phyloP scores from a whole-genome alignment of 2,329 filamentous ascomycete genomes.

The Paraphoma sp. region DNA sequence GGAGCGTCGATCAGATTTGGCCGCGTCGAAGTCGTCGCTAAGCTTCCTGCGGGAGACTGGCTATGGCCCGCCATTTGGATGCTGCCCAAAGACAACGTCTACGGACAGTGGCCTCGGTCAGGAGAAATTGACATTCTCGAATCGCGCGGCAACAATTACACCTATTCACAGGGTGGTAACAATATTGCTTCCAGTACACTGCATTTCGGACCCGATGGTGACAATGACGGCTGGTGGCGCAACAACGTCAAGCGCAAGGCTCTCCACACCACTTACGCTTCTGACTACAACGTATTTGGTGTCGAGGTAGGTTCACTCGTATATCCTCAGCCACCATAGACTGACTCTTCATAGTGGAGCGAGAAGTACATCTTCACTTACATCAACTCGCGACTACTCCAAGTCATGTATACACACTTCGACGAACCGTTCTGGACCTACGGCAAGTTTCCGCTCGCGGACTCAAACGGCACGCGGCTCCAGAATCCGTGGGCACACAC shows the following conservation, averaged over 20 bases:
- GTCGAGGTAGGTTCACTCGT: slow-evolving; percentile 60
- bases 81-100: slow-evolving; percentile 75
- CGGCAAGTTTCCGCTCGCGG: slow-evolving; percentile 70
- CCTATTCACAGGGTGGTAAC: slow-evolving; percentile 78
- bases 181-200: slow-evolving; percentile 80
- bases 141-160: slow-evolving; percentile 81
- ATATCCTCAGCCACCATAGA: not conserved
- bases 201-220: slow-evolving; percentile 78
- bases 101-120: slow-evolving; percentile 78
- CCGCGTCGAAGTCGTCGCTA: slow-evolving; percentile 79
- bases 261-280: slow-evolving; percentile 75
- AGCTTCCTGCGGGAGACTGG: slow-evolving; percentile 81
- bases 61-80: slow-evolving; percentile 94
- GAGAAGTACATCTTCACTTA: slow-evolving; percentile 90
- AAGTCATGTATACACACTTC: slow-evolving; percentile 80
- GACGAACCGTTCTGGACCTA: slow-evolving; percentile 71
- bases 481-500: slow-evolving; percentile 69
- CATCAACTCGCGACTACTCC: slow-evolving; percentile 78
- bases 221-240: slow-evolving; percentile 81
- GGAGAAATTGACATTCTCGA: slow-evolving; percentile 87
- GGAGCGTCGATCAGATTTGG: slow-evolving; percentile 79
- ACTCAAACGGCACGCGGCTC: slow-evolving; percentile 70
- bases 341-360: slow-evolving; percentile 64
- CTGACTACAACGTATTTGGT: slow-evolving; percentile 76
- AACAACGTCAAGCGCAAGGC: slow-evolving; percentile 80